Evolutionary conservation across 148 eudicot species (phyloP).

Genomic region (Linanthus parryae): DNA sequence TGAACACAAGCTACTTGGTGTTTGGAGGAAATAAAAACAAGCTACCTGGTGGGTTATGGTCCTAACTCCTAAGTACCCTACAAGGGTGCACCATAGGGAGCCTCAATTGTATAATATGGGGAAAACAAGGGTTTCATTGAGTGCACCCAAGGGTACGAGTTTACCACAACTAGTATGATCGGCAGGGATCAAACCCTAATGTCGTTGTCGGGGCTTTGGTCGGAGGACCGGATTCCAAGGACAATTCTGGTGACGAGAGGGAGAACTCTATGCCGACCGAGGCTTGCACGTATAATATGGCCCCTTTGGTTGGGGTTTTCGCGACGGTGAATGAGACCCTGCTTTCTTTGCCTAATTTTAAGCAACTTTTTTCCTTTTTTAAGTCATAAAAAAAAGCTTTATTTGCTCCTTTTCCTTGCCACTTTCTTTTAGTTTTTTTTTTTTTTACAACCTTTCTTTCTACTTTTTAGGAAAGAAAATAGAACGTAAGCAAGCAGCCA

Average conservation of each 20-base stretch:
- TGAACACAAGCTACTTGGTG: neutral
- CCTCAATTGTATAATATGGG: constrained; percentile 53
- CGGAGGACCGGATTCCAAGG: constrained; percentile 65
- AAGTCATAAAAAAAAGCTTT: no score
- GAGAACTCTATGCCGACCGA: constrained; percentile 58
- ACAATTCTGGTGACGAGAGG: constrained; percentile 42
- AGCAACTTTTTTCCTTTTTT: no score
- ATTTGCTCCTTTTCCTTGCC: no score
- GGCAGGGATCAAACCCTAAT: constrained; percentile 48
- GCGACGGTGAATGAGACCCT: no score
- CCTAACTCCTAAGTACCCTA: constrained; percentile 23
- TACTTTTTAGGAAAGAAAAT: no score
- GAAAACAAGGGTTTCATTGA: constrained; percentile 58
- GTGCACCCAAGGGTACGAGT: constrained; percentile 54
- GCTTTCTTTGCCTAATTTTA: no score
- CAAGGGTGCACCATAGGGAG: constrained; percentile 68
- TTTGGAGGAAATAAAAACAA: neutral
- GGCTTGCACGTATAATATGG: constrained; percentile 73
- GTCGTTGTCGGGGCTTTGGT: constrained; percentile 68
- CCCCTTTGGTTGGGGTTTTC: constrained; percentile 72
- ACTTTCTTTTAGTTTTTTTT: no score
- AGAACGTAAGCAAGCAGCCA: no score
- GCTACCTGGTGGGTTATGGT: constrained; percentile 40
- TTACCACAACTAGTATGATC: constrained; percentile 51
- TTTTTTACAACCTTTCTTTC: no score